Conservation (phyloP, 148 eudicot species). For the Chenopodium suecicum region DNA sequence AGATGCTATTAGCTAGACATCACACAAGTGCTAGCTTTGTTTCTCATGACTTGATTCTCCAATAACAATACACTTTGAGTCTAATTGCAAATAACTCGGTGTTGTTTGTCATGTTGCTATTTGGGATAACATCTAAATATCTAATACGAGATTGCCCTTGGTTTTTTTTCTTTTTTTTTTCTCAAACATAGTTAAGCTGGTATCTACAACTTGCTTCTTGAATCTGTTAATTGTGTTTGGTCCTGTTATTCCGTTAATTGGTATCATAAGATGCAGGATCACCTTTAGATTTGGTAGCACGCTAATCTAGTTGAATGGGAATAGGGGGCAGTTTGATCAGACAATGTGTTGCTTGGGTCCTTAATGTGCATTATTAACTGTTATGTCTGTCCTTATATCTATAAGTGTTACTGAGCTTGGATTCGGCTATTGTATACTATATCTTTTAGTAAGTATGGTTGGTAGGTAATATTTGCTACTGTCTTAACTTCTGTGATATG, state of each 20-base stretch:
- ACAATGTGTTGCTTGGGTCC: background rate
- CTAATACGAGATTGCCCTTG: background rate
- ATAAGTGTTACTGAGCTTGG: background rate
- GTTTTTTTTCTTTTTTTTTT: background rate
- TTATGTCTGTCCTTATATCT: background rate
- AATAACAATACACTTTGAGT: too few species aligned
- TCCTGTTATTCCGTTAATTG: background rate
- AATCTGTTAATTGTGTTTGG: background rate
- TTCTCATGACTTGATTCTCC: background rate
- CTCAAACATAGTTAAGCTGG: background rate
- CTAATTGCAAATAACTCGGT: background rate
- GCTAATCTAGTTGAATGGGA: background rate
- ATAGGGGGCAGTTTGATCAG: background rate
- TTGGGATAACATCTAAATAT: background rate
- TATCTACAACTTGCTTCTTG: background rate
- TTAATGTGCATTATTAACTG: background rate
- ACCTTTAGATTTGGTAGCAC: background rate
- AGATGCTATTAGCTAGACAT: background rate
- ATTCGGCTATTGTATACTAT: background rate
- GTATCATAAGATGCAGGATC: background rate
- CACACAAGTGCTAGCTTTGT: background rate
- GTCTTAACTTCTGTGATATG: background rate
- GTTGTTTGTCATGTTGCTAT: background rate
- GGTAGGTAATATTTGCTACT: background rate
- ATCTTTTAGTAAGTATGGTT: background rate